Evolutionary conservation across 2,329 filamentous ascomycete species (phyloP), one percentile per base, ranked within the genome.

Genomic region (Parafenestella ontariensis): DNA sequence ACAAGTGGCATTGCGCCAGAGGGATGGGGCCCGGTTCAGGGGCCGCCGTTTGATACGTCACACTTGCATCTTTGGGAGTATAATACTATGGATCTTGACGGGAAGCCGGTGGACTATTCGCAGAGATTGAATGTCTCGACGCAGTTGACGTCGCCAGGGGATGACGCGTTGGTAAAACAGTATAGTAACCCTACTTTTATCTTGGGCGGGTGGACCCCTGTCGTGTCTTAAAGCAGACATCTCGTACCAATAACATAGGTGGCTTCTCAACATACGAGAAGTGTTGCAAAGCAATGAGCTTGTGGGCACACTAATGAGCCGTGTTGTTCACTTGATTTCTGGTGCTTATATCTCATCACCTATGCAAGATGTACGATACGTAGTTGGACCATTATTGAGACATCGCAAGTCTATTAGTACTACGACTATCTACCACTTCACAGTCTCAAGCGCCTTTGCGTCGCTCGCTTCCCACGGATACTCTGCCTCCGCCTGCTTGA

Each of bases 401-500:
- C 1, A 37, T 18, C n/a, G 4, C 10, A 8, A 18, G 17, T 37
- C 34, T 40, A 2, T 21, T 24, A 6, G 21, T 4, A 18, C 21
- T 7, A 21, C 13, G 36, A 18, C n/a, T 28, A 28, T 29, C 23
- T 43, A 43, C 41, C 23, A 49, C 3, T 26, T 53, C 43, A 50
- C n/a, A 13, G 24, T 49, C 44, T 58, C 54, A 42, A 69, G 24
- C 11, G 43, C 60, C 45, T 71, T 56, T 18, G 75, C 72, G 66
- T 79, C 76, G 44, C 76, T 78, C 44, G 72, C 59, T 39, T 75
- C 69, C 71, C 75, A 78, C 2, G 77, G 77, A 62, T 76, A 72
- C 23, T 71, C 54, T 28, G 67, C 29, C 59, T 78, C 75, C 8
- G 74, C 58, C 17, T 63, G 47, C 36, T 58, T 57, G 17, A 80